Evolutionary conservation across 2,329 filamentous ascomycete genomes (phyloP), one percentile per base, ranked within the genome.

Genomic region (Hirsutella rhossiliensis): DNA sequence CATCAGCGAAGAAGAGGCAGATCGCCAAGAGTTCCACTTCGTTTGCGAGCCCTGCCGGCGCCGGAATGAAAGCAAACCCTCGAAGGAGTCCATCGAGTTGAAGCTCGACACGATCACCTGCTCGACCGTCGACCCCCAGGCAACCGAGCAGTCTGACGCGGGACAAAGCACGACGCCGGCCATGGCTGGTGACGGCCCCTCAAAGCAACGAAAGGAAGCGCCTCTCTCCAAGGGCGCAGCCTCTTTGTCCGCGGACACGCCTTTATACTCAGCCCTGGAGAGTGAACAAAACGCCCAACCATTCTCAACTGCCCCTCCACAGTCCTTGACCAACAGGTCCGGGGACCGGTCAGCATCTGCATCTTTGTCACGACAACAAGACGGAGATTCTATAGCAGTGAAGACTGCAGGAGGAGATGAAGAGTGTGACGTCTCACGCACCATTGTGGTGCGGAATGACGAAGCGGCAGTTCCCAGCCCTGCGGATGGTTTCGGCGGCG

Each of bases 11-110:
- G 68, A 75, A 47, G 84, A 89, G 49, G 89, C 88, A 1, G 90
- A 95, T 50, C 73, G 80, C 40, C 79, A 87, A 2, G 85, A 94
- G 51, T 97, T 97, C 56, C 80, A 86, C 48, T 95, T 95, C 56
- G 63, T 95, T 50, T 97, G 90, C 65, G 68, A 68, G 30, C 79
- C 82, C 40, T 98, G 92, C 67, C 79, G 77, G 53, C 78, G 74
- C 15, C 81, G 78, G 46, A 76, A 80, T 49, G 72, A 82, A 78
- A 84, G 82, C 56, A 69, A 80, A 40, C 78, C 62, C n/a, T 59
- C 64, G 11, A 60, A 58, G 34, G 66, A 68, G 17, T 60, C 66
- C 11, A 75, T 79, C 55, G 76, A 75, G 54, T 57, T 80, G 46
- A 79, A 76, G 56, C 56, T 75, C 30, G 17, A 44, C 37, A 40